These are phyloP conservation scores for Cladosporium phlei DNA, from an alignment of 2,329 filamentous ascomycete species.

Conservation along the genomic window DNA sequence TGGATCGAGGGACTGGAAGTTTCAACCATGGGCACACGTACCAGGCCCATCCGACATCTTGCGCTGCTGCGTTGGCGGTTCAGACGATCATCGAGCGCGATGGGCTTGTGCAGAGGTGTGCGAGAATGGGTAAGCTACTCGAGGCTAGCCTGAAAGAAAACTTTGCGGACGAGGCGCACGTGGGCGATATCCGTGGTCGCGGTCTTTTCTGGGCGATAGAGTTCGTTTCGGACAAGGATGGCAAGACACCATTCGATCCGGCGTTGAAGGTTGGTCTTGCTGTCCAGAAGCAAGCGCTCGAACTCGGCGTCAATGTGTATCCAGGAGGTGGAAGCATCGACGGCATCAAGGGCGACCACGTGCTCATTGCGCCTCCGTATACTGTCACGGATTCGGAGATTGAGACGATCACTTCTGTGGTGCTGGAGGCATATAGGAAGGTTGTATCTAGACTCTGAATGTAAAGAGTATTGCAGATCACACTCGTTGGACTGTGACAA, in stretches of 20 bases:
- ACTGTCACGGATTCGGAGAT: no score
- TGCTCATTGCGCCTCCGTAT: neutral
- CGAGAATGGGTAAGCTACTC: constrained; percentile 46
- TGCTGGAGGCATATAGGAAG: no score
- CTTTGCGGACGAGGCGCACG: constrained; percentile 43
- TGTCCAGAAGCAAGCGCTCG: neutral
- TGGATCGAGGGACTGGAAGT: constrained; percentile 37
- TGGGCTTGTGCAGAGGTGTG: neutral
- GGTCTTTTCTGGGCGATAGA: constrained; percentile 51
- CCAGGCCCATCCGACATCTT: constrained; percentile 53
- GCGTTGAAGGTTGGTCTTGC: neutral
- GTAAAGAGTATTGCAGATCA: no score
- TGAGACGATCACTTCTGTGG: no score
- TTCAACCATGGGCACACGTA: constrained; percentile 59
- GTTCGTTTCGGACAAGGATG: neutral
- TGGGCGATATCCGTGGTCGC: constrained; percentile 55
- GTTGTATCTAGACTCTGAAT: no score
- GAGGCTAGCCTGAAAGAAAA: constrained; percentile 37
- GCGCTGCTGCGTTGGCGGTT: constrained; percentile 57
- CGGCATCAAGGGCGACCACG: neutral
- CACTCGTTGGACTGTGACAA: no score
- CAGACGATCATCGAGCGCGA: constrained; percentile 47
- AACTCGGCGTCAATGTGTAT: neutral
- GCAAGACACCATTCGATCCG: neutral
- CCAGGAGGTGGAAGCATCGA: neutral